phyloP scores from a whole-genome alignment of 2,329 filamentous ascomycete genomes.

The Talaromyces pinophilus region DNA sequence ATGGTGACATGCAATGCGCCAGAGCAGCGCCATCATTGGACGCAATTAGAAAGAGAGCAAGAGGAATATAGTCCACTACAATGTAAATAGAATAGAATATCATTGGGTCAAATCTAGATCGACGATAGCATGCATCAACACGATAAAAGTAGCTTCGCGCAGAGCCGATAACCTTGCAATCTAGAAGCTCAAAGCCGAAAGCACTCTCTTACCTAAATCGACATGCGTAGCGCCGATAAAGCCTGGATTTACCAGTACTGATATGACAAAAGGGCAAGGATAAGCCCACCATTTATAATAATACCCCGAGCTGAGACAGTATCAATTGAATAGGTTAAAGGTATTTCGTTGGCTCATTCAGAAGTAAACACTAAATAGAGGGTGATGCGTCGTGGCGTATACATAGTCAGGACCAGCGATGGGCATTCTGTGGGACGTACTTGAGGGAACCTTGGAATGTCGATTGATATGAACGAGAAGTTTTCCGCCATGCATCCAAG shows the following conservation, averaged over 20 bases:
- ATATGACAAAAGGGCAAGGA: background rate
- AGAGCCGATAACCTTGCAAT: background rate
- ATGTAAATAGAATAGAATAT: background rate
- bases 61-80: background rate
- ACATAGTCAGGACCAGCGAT: background rate
- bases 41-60: too few relatives aligned
- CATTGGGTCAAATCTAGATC: background rate
- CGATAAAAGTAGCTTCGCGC: background rate
- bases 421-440: conserved; percentile 1
- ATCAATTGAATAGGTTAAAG: background rate
- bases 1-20: background rate
- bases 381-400: background rate
- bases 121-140: background rate
- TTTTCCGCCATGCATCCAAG: background rate
- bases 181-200: background rate
- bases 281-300: background rate
- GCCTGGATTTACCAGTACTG: background rate
- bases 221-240: background rate
- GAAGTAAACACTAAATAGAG: background rate
- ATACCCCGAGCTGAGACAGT: background rate
- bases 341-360: background rate
- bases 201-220: background rate
- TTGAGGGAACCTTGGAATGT: background rate
- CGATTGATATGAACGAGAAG: background rate
- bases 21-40: background rate